Evolutionary conservation across 2,329 filamentous ascomycete species (phyloP), one percentile per base, ranked within the genome.

Genomic region (Fusarium sp.): DNA sequence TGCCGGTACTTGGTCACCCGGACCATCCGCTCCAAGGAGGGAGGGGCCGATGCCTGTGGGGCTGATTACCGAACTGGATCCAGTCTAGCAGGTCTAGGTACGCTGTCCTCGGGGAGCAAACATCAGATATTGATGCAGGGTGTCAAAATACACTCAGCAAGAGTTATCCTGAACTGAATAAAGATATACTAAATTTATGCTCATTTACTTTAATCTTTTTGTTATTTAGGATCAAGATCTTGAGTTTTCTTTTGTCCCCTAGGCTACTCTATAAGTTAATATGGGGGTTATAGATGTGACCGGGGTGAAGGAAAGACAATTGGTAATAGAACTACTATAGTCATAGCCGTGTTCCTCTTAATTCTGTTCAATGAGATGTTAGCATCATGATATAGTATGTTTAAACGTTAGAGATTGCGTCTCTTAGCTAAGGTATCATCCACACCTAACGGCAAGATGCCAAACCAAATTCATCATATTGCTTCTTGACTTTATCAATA

Each of bases 41-140:
- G 35, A 44, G 51, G 70, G 57, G 18, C 52, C 36, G 69, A 55
- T 41, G 54, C 13, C 24, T 52, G 71, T 72, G 71, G 71, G 38
- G 63, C 64, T 58, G 48, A 54, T 28, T 65, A 62, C 71, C 67
- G 67, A 66, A 47, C 54, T 26, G 48, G 31, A 31, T 12, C 11
- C 31, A 31, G 31, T 12, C 31, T 31, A 31, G 9, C 31, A 26
- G 26, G 26, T 26, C 10, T 31, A 31, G 31, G 31, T 31, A 31
- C 12, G 33, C 33, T 33, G 33, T 5, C 33, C 28, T 31, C 28
- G 28, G 28, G 28, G 28, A 31, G 28, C 7, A 31, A 31, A 31
- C 12, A 33, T 33, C 33, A 33, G 12, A 33, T 33, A 33, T 33
- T 33, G 12, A 33, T 33, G 33, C 6, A 33, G 33, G 33, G 13